phyloP scores from a whole-genome alignment of 768 basidiomycete genomes.

The Naganishia randhawae region DNA sequence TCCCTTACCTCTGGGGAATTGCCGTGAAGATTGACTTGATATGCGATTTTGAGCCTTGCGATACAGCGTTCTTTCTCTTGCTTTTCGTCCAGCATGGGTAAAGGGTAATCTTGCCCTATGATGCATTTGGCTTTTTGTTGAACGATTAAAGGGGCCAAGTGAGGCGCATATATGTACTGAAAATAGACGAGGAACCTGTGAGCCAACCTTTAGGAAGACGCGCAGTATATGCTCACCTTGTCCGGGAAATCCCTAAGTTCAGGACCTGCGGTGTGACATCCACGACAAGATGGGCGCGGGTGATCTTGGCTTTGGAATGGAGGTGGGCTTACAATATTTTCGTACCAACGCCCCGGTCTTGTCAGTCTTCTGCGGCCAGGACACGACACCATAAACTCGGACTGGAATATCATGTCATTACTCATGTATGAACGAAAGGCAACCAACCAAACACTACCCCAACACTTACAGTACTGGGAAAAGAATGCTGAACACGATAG shows the following conservation, averaged over 20 bases:
- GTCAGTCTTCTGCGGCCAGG: constrained; percentile 50
- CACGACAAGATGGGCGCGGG: background rate
- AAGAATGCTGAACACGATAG: constrained; percentile 51
- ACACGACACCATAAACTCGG: constrained; percentile 48
- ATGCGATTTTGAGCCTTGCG: constrained; percentile 49
- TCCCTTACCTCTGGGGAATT: constrained; percentile 45
- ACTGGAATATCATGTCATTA: constrained; percentile 36
- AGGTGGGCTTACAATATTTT: constrained; percentile 43
- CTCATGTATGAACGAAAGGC: constrained; percentile 16
- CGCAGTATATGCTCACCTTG: constrained; percentile 41
- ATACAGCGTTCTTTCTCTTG: constrained; percentile 44
- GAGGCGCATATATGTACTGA: constrained; percentile 52
- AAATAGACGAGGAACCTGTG: background rate
- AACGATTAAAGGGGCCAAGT: constrained; percentile 43
- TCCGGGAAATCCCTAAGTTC: constrained; percentile 52
- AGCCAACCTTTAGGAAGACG: background rate
- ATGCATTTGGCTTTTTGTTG: constrained; percentile 50
- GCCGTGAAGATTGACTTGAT: constrained; percentile 45
- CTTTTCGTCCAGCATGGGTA: constrained; percentile 51
- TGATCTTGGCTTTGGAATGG: background rate
- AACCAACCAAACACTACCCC: background rate
- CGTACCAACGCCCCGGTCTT: constrained; percentile 48
- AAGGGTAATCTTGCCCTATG: constrained; percentile 51
- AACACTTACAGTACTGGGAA: constrained; percentile 43
- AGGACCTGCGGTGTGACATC: constrained; percentile 38